These are phyloP conservation scores for Aspergillus alliaceus DNA, from an alignment of 2,329 filamentous ascomycete species.

Conservation along the genomic window DNA sequence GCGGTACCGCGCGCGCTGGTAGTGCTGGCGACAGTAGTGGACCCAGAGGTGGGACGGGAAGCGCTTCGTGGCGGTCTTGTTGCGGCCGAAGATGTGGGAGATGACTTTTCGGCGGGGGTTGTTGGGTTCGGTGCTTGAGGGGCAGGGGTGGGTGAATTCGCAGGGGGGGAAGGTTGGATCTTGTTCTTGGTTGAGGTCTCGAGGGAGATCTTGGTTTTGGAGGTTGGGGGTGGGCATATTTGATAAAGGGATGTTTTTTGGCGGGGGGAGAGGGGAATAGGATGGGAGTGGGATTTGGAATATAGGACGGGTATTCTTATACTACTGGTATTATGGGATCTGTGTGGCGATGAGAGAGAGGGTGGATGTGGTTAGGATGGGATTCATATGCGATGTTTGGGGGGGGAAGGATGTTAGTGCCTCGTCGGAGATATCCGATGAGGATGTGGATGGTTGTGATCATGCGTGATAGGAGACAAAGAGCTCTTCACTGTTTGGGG, in stretches of 20 bases:
- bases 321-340: too few relatives aligned
- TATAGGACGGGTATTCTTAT: too few relatives aligned
- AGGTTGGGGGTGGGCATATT: neutral
- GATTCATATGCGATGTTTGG: too few relatives aligned
- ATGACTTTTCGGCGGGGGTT: constrained; percentile 59
- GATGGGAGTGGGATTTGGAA: too few relatives aligned
- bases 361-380: too few relatives aligned
- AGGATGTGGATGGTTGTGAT: neutral
- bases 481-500: neutral
- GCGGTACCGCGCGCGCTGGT: constrained; percentile 74
- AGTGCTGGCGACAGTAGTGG: constrained; percentile 77
- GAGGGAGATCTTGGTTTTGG: neutral
- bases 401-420: neutral
- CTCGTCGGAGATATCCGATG: neutral
- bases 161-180: constrained; percentile 1
- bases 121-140: constrained; percentile 2
- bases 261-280: too few relatives aligned
- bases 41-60: constrained; percentile 73
- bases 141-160: constrained; percentile 17
- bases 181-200: neutral
- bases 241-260: too few relatives aligned
- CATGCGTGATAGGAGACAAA: neutral
- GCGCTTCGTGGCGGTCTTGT: constrained; percentile 72
- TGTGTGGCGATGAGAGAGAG: too few relatives aligned
- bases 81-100: constrained; percentile 79